phyloP scores from a whole-genome alignment of 768 basidiomycete species.

The Pulveroboletus sp. region DNA sequence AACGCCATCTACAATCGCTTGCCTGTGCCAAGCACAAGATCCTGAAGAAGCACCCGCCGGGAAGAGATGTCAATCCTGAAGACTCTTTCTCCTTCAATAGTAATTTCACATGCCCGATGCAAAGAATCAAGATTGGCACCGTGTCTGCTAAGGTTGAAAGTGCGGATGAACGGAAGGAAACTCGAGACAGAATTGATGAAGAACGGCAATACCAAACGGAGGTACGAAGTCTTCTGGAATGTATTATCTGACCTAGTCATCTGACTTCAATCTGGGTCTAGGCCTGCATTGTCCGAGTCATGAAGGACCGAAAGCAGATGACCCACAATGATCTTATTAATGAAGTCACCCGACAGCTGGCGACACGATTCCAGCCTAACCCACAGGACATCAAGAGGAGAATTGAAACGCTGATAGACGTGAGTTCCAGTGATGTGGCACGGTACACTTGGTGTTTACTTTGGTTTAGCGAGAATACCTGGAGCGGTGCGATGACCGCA shows the following conservation, averaged over 20 bases:
- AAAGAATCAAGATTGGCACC: constrained; percentile 90
- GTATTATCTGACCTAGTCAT: constrained; percentile 1
- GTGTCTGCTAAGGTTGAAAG: constrained; percentile 85
- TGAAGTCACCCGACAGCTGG: constrained; percentile 85
- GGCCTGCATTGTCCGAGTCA: constrained; percentile 96
- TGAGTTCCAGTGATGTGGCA: constrained; percentile 31
- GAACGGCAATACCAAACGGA: constrained; percentile 87
- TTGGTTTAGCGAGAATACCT: constrained; percentile 80
- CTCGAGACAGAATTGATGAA: constrained; percentile 85
- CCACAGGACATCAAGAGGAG: constrained; percentile 87
- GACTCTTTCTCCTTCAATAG: constrained; percentile 91
- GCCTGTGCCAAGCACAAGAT: constrained; percentile 94
- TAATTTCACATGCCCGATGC: constrained; percentile 74
- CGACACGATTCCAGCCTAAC: constrained; percentile 81
- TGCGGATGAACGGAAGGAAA: constrained; percentile 84
- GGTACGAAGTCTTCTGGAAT: constrained; percentile 38
- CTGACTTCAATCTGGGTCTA: constrained; percentile 31
- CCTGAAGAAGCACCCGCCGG: constrained; percentile 84
- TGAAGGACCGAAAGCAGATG: constrained; percentile 94
- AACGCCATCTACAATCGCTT: constrained; percentile 91
- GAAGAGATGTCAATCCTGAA: constrained; percentile 67
- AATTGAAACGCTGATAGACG: constrained; percentile 91
- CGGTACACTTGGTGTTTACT: neutral
- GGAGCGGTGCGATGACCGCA: constrained; percentile 82
- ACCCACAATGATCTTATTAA: constrained; percentile 82